Percentiles rank a stretch among this genome's conserved stretches.
phyloP scores from a whole-genome alignment of 352 stramenopile species.

The Stramenopiles sp. region DNA sequence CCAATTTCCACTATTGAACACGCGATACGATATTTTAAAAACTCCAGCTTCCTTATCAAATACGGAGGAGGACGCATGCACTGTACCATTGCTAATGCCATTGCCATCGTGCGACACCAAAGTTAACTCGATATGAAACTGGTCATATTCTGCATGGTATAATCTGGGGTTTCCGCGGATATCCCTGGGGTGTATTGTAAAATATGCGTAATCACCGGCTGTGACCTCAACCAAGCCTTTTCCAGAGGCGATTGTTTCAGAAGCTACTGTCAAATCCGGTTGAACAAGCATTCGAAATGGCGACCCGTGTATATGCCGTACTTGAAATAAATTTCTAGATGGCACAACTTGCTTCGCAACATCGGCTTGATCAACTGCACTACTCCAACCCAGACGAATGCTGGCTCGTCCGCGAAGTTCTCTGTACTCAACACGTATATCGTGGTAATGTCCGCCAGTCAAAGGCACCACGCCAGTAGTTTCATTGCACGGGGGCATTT shows the following conservation, averaged over 20 bases:
- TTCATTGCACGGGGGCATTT: neutral
- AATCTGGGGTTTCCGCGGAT: neutral
- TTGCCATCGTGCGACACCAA: neutral
- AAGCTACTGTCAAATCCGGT: neutral
- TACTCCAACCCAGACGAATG: neutral
- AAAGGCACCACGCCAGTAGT: neutral
- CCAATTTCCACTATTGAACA: neutral
- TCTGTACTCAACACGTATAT: neutral
- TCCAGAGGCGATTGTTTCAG: neutral
- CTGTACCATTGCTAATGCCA: neutral
- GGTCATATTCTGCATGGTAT: neutral
- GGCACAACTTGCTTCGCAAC: neutral
- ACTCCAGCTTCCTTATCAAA: neutral
- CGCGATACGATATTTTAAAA: neutral
- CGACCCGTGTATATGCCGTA: neutral
- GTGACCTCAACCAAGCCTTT: neutral
- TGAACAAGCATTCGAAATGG: neutral
- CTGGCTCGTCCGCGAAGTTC: neutral
- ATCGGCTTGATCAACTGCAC: neutral
- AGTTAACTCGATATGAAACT: neutral
- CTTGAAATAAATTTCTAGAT: neutral
- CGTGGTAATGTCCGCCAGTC: neutral
- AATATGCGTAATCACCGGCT: neutral
- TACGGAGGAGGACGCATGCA: neutral
- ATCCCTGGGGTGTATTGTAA: neutral